Evolutionary conservation across 2,329 filamentous ascomycete genomes (phyloP), one percentile per base, ranked within the genome.

Genomic region (Clathrospora elynae): DNA sequence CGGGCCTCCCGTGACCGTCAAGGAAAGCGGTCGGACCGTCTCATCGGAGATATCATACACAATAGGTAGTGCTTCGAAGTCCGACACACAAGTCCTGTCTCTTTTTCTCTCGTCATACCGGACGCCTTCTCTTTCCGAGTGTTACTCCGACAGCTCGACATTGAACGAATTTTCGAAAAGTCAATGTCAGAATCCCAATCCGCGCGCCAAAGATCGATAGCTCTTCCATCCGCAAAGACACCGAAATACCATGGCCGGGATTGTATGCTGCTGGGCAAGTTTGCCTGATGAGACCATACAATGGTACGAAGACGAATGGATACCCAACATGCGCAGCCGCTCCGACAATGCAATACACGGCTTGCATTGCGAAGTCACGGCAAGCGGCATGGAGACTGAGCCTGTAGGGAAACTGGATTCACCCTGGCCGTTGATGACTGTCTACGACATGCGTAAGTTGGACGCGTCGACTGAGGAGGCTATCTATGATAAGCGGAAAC

Each of bases 241-340:
- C 16, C 33, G 19, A 10, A 42, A 35, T 26, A 47, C 7, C 2
- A 61, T 59, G 57, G 32, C 57, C 11, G 55, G 49, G n/a, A 29
- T 61, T 12, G 10, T 53, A 6, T 57, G 49, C 29, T 29, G 36
- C 18, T 61, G 57, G 57, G 55, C 57, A 22, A 53, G 48, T 8
- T 16, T 61, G 10, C 38, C 53, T 4, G 25, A 53, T 5, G 22
- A 49, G 5, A 42, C 40, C 10, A 30, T 42, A 8, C 34, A 45
- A 11, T 57, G 47, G 51, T 60, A 55, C 33, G 44, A 55, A 22
- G 35, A 55, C 7, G 33, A 54, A 6, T 55, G 40, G n/a, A 30
- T 61, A 6, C 42, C 51, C 1, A 32, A 10, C 10, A 43, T 40
- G 42, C 18, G 31, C 11, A 18, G 29, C n/a, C n/a, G n/a, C n/a